Conservation (phyloP, 1,284 basidiomycete species). For the Boletellus dicymbophilus region DNA sequence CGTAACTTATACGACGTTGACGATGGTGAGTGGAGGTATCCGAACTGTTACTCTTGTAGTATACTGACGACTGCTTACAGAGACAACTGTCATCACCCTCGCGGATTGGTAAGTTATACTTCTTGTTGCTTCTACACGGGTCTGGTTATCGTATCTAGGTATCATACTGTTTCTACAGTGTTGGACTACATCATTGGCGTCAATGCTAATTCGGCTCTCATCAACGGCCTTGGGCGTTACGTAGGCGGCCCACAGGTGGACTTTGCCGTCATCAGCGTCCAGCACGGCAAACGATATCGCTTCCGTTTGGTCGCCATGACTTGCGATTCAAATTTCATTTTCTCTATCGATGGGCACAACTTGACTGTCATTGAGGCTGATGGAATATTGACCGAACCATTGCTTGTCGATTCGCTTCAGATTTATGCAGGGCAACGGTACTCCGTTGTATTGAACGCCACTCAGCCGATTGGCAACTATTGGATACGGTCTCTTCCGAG, state of each 20-base stretch:
- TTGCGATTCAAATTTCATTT: conserved; percentile 30
- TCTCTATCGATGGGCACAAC: conserved; percentile 37
- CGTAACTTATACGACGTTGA: conserved; percentile 37
- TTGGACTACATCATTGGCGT: conserved; percentile 18
- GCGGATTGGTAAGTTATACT: conserved; percentile 27
- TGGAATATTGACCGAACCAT: conserved; percentile 30
- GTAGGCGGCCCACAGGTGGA: conserved; percentile 21
- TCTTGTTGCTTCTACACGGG: neutral
- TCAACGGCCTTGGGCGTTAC: conserved; percentile 36
- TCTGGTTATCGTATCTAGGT: conserved; percentile 16
- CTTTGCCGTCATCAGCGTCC: conserved; percentile 32
- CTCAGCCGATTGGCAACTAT: conserved; percentile 26
- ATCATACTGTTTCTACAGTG: conserved; percentile 21
- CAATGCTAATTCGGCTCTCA: conserved; percentile 27
- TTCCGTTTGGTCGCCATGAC: conserved; percentile 32
- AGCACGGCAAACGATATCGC: conserved; percentile 31
- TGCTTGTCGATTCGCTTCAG: conserved; percentile 31
- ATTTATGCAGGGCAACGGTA: conserved; percentile 32
- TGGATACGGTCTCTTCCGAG: conserved; percentile 30
- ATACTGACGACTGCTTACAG: conserved; percentile 12
- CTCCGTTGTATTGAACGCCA: conserved; percentile 29
- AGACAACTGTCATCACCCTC: conserved; percentile 33
- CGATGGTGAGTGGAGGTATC: conserved; percentile 25
- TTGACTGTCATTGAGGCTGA: conserved; percentile 40
- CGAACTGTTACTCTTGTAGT: neutral